Evolutionary conservation across 2,329 filamentous ascomycete species (phyloP), one percentile per base, ranked within the genome.

Genomic region (Trichoderma hamatum): DNA sequence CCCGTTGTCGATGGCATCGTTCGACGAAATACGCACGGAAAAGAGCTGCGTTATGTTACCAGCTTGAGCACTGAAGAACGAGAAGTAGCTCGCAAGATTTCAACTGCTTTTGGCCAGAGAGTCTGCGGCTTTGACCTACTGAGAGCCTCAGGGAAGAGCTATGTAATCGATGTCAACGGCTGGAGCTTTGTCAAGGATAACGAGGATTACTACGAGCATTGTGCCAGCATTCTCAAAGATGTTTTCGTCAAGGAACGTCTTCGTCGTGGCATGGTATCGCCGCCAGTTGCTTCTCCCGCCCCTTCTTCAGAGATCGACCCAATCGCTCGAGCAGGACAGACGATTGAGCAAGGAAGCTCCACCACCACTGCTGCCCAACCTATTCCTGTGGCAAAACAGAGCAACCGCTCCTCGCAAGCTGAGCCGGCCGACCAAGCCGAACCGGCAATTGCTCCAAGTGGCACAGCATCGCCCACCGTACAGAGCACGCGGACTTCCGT

Each of bases 131-230:
- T 99, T 75, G 96, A 99, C 78, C 85, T 99, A 70, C 84, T 99
- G 68, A 90, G 96, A 32, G 93, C 94, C 14, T 90, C 89, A 61
- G 93, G 94, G 19, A 93, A 93, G 78, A 98, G 95, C 78, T 99
- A 93, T 80, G 96, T 99, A 60, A 99, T 99, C 73, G 96, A 99
- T 75, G 96, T 99, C 74, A 99, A 99, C 78, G 96, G 96, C 14
- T 99, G 96, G 96, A 98, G 95, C 77, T 99, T 99, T 76, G 96
- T 99, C 79, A 99, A 99, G 79, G 96, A 99, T 79, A 99, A 99
- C 75, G 95, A 97, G 71, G 94, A 97, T 70, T 99, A 99, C 80
- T 99, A 99, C 78, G 92, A 98, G 76, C 93, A 93, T 76, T 96
- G 91, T 74, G 89, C 96, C 26, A 90, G 85, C 70, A 97, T 98